Conservation (phyloP, 169 alveolate genomes). For the Eimeria praecox region DNA sequence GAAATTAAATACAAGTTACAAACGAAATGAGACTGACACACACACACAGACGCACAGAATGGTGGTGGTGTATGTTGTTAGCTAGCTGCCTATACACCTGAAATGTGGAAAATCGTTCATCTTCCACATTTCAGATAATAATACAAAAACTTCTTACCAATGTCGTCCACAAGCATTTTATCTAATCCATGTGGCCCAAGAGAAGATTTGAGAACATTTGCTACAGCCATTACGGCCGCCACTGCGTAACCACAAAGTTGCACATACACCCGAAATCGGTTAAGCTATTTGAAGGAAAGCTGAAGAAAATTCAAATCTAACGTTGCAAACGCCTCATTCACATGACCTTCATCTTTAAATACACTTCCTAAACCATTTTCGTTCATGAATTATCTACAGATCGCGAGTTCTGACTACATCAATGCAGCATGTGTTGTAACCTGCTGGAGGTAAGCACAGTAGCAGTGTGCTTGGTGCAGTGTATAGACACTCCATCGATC, state of each 20-base stretch:
- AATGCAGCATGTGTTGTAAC: not conserved
- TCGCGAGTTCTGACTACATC: not conserved
- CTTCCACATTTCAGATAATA: too few species aligned
- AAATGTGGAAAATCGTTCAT: too few species aligned
- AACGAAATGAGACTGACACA: not conserved
- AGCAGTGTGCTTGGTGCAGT: not conserved
- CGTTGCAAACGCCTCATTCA: not conserved
- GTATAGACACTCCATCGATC: not conserved
- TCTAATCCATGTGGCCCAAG: constrained; percentile 99
- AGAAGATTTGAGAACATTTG: constrained; percentile 98
- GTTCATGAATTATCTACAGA: not conserved
- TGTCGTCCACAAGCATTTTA: constrained; percentile 99
- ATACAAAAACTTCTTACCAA: constrained; percentile 85
- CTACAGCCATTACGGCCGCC: constrained; percentile 98
- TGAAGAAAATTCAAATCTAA: not conserved
- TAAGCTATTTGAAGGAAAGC: not conserved
- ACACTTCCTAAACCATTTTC: too few species aligned
- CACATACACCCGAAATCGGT: not conserved
- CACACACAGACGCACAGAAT: too few species aligned
- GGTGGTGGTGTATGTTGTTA: too few species aligned
- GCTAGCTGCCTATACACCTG: too few species aligned
- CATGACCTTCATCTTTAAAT: not conserved
- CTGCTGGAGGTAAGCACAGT: too few species aligned
- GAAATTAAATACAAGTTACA: not conserved
- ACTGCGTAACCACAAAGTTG: constrained; percentile 84